Evolutionary conservation across 1,284 basidiomycete genomes (phyloP).

Genomic region (Heliocybe sulcata): DNA sequence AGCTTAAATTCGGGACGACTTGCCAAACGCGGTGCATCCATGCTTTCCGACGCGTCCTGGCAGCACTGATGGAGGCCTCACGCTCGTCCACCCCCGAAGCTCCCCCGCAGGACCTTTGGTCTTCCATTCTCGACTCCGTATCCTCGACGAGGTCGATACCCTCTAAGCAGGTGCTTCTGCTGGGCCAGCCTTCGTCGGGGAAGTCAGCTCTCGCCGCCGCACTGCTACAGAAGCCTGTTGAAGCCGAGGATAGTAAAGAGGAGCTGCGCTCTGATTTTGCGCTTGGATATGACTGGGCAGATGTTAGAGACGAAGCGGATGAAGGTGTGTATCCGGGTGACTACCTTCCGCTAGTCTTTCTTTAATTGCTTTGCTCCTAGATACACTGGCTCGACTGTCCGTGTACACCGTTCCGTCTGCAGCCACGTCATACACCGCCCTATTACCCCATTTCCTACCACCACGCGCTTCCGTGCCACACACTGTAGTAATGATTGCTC

Average conservation of each 20-base stretch:
- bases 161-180: slow-evolving; percentile 77
- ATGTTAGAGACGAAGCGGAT: slow-evolving; percentile 81
- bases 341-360: too few species aligned
- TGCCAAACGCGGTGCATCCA: background rate
- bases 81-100: slow-evolving; percentile 59
- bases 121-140: slow-evolving; percentile 84
- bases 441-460: slow-evolving; percentile 83
- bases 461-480: slow-evolving; percentile 65
- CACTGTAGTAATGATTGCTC: slow-evolving; percentile 77
- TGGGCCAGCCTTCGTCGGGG: slow-evolving; percentile 72
- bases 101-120: slow-evolving; percentile 82
- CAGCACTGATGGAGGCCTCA: slow-evolving; percentile 35
- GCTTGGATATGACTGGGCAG: slow-evolving; percentile 82
- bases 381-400: slow-evolving; percentile 80
- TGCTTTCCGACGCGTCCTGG: background rate
- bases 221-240: slow-evolving; percentile 55
- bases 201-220: slow-evolving; percentile 69
- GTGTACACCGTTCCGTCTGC: slow-evolving; percentile 87
- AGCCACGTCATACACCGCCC: slow-evolving; percentile 58
- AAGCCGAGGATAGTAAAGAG: slow-evolving; percentile 47
- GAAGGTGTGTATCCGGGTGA: slow-evolving; percentile 76
- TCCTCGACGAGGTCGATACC: slow-evolving; percentile 80
- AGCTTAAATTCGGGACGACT: background rate
- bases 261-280: slow-evolving; percentile 62
- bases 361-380: too few species aligned